Evolutionary conservation across 768 basidiomycete genomes (phyloP).

Genomic region (Lepiota brunneoincarnata): DNA sequence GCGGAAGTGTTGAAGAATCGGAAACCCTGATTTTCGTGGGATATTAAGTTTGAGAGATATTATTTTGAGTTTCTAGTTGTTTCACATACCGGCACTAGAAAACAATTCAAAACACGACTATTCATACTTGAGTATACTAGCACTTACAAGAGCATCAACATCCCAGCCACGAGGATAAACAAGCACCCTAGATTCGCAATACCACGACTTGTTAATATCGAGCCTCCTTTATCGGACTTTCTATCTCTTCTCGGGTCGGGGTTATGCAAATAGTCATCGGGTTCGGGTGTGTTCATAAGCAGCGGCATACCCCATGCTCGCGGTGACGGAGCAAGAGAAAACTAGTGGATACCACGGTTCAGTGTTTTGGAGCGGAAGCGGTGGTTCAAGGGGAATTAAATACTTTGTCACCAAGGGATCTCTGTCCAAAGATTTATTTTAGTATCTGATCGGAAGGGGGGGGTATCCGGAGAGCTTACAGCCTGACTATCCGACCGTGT

Average conservation of each 20-base stretch:
- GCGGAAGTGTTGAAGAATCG: slow-evolving; percentile 45
- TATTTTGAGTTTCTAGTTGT: background rate
- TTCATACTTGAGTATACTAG: background rate
- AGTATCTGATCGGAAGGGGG: background rate
- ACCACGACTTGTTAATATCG: slow-evolving; percentile 60
- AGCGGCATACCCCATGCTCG: slow-evolving; percentile 47
- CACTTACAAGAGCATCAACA: slow-evolving; percentile 57
- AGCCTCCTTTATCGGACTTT: slow-evolving; percentile 53
- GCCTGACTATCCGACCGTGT: background rate
- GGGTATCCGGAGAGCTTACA: background rate
- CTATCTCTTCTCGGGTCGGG: slow-evolving; percentile 56
- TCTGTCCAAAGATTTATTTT: background rate
- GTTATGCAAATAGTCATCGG: slow-evolving; percentile 64
- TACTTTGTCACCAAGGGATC: slow-evolving; percentile 9
- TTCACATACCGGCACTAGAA: slow-evolving; percentile 35
- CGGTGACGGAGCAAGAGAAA: slow-evolving; percentile 41
- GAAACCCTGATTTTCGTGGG: slow-evolving; percentile 34
- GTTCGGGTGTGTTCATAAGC: slow-evolving; percentile 43
- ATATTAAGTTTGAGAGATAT: background rate
- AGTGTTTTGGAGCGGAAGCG: background rate
- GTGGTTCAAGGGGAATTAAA: background rate
- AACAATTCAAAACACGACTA: slow-evolving; percentile 1
- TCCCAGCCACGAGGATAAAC: slow-evolving; percentile 45
- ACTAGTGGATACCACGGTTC: slow-evolving; percentile 22
- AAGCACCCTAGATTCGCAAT: slow-evolving; percentile 68